phyloP scores from a whole-genome alignment of 2,329 filamentous ascomycete genomes.

The Exophiala lecanii-corni region DNA sequence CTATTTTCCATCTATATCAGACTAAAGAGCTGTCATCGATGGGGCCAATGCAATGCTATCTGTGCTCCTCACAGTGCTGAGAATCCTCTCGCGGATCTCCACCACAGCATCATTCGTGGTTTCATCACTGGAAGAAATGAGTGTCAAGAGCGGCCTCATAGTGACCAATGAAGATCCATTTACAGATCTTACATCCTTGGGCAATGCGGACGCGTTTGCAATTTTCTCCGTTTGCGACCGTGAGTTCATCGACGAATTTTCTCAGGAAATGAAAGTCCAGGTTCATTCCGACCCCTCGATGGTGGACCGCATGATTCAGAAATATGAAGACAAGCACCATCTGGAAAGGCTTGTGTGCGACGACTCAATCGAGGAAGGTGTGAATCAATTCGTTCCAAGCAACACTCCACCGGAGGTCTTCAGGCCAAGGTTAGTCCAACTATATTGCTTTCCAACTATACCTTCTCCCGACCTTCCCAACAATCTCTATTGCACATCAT shows the following conservation, averaged over 20 bases:
- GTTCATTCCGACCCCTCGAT: not conserved
- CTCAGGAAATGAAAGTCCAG: constrained; percentile 6
- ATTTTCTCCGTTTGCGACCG: constrained; percentile 1
- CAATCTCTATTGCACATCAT: too few relatives aligned
- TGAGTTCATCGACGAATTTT: constrained; percentile 4
- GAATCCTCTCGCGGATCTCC: constrained; percentile 5
- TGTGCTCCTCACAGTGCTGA: constrained; percentile 1
- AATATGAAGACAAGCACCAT: not conserved
- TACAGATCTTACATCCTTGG: not conserved
- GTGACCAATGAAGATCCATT: not conserved
- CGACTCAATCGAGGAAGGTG: too few relatives aligned
- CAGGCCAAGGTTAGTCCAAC: too few relatives aligned
- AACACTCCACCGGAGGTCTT: too few relatives aligned
- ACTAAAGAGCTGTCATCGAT: not conserved
- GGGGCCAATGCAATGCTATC: constrained; percentile 9
- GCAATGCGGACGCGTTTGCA: not conserved
- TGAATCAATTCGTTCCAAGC: too few relatives aligned
- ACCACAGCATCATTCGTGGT: constrained; percentile 5
- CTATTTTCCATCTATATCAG: constrained; percentile 3
- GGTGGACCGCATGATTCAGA: constrained; percentile 1
- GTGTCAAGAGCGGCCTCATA: not conserved
- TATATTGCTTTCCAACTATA: too few relatives aligned
- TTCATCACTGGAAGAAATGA: not conserved
- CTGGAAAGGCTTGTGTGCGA: too few relatives aligned
- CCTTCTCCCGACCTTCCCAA: too few relatives aligned